Base-by-base conservation (phyloP, 2,329 filamentous ascomycete species). In the Stachybotrys chlorohalonatus region DNA sequence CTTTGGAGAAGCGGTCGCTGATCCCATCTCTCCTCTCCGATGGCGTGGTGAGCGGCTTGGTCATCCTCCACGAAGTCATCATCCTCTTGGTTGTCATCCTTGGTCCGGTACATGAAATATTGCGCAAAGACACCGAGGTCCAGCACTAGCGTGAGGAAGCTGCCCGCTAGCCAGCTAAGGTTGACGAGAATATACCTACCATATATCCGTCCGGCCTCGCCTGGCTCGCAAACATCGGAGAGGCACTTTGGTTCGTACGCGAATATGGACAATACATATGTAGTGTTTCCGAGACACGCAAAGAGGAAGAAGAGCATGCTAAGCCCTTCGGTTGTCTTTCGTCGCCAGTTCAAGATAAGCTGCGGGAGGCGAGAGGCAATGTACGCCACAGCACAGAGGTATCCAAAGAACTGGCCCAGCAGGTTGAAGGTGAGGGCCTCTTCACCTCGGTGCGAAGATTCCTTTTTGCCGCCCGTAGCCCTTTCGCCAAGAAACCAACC, bases 221-320 rank as follows among this genome's bases (percentile, higher is more conserved):
- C 88, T 0, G 77, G 73, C 31, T 68, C 69, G 72, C 92, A 96
- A 13, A 68, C 56, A 60, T 72, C 62, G 31, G 66, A 66, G 32
- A 66, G 68, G 59, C 90, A 95, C 32, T 80, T 75, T 0, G 92
- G 90, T 56, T 92, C 89, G 65, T 91, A 97, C 1, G 91, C 92
- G 59, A 97, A 80, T 62, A 99, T 97, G 45, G 87, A 92, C 45
- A 96, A 75, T 16, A 96, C 92, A 65, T 95, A 97, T 0, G 92
- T 96, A 60, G 96, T 70, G 68, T 99, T 99, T 2, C 94, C 94
- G 6, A 97, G 83, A 67, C 93, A 97, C 5, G 94, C 94, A 68
- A 99, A 97, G 24, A 97, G 77, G 75, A 97, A 97, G 73, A 97
- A 99, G 11, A 97, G 80, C 73, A 96, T 85, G 60, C 89, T 93